phyloP scores from a whole-genome alignment of 106 monocot genomes.

The Dendrobium chrysotoxum region DNA sequence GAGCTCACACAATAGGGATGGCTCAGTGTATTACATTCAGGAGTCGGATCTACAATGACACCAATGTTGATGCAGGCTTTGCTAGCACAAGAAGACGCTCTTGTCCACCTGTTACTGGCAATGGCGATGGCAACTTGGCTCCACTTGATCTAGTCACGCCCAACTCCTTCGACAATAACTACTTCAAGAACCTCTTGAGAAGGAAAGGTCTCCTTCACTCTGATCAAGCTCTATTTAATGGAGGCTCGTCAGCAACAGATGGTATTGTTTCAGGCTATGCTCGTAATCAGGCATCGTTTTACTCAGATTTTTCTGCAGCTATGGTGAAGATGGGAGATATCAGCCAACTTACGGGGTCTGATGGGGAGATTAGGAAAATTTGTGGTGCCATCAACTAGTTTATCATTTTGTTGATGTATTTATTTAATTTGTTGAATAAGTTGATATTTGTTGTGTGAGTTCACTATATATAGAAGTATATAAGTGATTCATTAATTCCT shows the following conservation, averaged over 20 bases:
- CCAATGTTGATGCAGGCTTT: constrained; percentile 35
- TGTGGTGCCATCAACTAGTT: constrained; percentile 22
- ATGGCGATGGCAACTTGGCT: constrained; percentile 15
- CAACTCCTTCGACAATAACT: constrained; percentile 23
- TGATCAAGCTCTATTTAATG: constrained; percentile 54
- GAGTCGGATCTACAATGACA: constrained; percentile 38
- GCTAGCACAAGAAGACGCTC: constrained; percentile 2
- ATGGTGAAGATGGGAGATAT: constrained; percentile 77
- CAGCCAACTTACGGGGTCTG: constrained; percentile 33
- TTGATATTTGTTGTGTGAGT: too few relatives aligned
- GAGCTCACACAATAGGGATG: constrained; percentile 41
- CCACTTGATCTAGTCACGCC: constrained; percentile 21
- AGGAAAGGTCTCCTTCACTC: constrained; percentile 40
- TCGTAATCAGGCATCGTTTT: constrained; percentile 31
- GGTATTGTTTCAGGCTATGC: constrained; percentile 40
- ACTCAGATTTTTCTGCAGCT: constrained; percentile 45
- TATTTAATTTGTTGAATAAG: not conserved
- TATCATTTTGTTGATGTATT: not conserved
- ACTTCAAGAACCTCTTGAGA: constrained; percentile 23
- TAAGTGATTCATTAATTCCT: too few relatives aligned
- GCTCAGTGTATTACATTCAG: constrained; percentile 35
- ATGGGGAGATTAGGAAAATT: constrained; percentile 51
- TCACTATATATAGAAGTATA: too few relatives aligned
- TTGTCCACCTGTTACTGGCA: constrained; percentile 21
- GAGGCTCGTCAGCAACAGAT: constrained; percentile 22